A percentile compares a stretch with the other conserved stretches of the same genome.
Evolutionary conservation across 2,329 filamentous ascomycete genomes (phyloP).

Genomic region (Colletotrichum tanaceti): DNA sequence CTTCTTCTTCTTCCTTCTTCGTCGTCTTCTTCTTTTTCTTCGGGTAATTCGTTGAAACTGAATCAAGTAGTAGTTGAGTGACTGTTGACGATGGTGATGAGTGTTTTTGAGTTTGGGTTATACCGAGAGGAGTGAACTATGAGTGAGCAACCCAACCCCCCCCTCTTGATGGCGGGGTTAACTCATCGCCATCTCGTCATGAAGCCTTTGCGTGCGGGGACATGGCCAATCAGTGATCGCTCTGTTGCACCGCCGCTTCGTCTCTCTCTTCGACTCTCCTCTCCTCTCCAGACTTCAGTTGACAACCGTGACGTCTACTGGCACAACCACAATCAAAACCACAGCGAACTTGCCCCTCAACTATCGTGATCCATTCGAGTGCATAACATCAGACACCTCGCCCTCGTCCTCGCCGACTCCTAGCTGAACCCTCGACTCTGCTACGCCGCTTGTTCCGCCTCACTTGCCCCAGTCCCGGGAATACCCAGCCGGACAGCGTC

Average conservation of each 20-base stretch:
- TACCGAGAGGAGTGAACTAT: neutral
- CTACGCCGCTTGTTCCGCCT: neutral
- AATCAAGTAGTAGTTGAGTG: neutral
- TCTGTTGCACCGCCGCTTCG: neutral
- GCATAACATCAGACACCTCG: neutral
- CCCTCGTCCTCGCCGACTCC: no score
- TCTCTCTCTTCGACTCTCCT: no score
- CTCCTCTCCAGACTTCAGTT: neutral
- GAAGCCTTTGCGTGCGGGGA: neutral
- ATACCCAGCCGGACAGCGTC: neutral
- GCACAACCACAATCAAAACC: neutral
- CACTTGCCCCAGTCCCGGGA: neutral
- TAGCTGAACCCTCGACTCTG: no score
- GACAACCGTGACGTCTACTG: conserved; percentile 2
- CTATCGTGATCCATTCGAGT: neutral
- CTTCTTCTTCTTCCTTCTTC: no score
- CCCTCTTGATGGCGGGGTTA: neutral
- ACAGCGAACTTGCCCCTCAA: neutral
- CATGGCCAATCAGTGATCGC: neutral
- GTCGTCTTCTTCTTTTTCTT: no score
- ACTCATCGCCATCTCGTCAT: conserved; percentile 11
- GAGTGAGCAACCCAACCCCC: no score
- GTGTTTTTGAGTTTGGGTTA: neutral
- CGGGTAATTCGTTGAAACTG: neutral
- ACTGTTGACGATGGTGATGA: neutral